Evolutionary conservation across 768 basidiomycete species (phyloP).

Genomic region (Russula olivacea): DNA sequence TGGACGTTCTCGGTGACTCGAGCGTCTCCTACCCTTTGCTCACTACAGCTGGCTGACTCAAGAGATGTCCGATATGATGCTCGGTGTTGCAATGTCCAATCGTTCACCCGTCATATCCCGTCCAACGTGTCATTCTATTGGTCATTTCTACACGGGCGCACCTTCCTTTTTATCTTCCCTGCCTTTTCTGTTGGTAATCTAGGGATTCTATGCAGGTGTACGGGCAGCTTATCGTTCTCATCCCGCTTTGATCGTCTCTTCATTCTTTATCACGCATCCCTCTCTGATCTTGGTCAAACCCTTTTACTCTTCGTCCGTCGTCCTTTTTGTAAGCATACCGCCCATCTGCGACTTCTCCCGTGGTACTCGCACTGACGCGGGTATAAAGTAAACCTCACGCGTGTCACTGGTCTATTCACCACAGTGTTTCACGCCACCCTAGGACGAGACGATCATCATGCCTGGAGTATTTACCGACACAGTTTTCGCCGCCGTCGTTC

Average conservation of each 20-base stretch:
- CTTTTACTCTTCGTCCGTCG: not conserved
- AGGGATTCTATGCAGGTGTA: too few species aligned
- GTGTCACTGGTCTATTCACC: too few species aligned
- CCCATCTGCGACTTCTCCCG: not conserved
- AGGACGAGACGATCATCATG: not conserved
- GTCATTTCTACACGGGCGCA: not conserved
- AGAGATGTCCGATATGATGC: not conserved
- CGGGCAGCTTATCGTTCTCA: too few species aligned
- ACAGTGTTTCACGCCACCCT: not conserved
- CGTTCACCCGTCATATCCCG: not conserved
- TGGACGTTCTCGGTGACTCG: not conserved
- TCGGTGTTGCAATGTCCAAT: not conserved
- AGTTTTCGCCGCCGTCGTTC: slow-evolving; percentile 30
- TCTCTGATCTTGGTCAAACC: not conserved
- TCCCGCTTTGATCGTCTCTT: not conserved
- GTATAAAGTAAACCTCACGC: slow-evolving; percentile 3
- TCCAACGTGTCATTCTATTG: not conserved
- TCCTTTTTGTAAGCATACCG: slow-evolving; percentile 3
- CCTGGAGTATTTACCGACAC: slow-evolving; percentile 31
- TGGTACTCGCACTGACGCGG: not conserved
- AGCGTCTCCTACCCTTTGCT: not conserved
- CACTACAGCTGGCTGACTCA: not conserved
- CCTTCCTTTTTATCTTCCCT: not conserved
- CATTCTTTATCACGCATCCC: not conserved
- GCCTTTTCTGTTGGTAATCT: not conserved